Evolutionary conservation across 129 eudicot species (phyloP), one percentile per base, ranked within the genome.

Genomic region (Pseudognaphalium luteoalbum): DNA sequence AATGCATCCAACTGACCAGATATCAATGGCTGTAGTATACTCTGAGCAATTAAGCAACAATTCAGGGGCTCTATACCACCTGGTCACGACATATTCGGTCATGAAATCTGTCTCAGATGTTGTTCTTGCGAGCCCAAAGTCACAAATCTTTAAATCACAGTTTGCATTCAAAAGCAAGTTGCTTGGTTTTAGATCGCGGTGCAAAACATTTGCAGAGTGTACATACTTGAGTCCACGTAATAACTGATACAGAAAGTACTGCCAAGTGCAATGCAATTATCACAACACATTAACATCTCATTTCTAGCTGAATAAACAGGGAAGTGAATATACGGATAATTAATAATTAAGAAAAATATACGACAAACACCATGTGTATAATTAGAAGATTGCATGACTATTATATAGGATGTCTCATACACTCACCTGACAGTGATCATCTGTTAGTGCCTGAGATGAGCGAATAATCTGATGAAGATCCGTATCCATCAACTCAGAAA

Each of bases 61-160:
- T 44, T 92, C 97, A 60, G 97, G 96, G 51, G 96, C 97, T 70
- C 97, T 86, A 75, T 92, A 92, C 97, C 97, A 92, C 76, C 97
- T 85, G 22, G 97, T 92, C 14, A 92, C 97, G 50, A 92, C 97
- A 79, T 92, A 92, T 77, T 92, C 97, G 0, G 97, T 92, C 97
- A 92, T 92, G 56, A 85, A 83, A 84, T 89, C 97, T 37, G 91
- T 84, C 87, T 92, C 97, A 19, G 89, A 76, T 50, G 91, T 92
- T 57, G 96, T 92, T 80, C 97, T 89, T 51, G 97, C 96, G 54
- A 92, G 96, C 78, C 97, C 97, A 85, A 92, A 92, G 79, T 92
- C 96, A 74, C 97, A 92, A 20, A 89, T 89, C 85, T 92, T 92
- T 66, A 92, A 86, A 74, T 89, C 97, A 84, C 97, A 92, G 44